Evolutionary conservation across 2,329 filamentous ascomycete species (phyloP).

Genomic region (Colletotrichum sp.): DNA sequence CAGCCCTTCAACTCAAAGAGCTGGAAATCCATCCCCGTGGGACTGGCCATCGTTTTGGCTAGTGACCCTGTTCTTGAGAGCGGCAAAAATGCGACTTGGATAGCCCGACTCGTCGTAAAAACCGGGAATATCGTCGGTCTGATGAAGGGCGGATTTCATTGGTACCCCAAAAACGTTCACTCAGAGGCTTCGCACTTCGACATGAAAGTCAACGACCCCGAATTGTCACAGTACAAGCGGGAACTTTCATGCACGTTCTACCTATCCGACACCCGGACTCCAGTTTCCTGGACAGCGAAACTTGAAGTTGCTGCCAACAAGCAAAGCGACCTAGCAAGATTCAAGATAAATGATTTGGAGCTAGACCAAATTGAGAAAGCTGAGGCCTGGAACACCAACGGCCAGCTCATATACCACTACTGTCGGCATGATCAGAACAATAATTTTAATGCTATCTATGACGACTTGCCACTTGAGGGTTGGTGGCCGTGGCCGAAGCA

Average conservation of each 20-base stretch:
- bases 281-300: background rate
- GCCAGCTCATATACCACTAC: background rate
- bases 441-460: background rate
- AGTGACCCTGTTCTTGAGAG: background rate
- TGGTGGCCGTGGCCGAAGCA: slow-evolving; percentile 16
- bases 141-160: background rate
- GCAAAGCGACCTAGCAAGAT: background rate
- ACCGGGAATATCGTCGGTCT: background rate
- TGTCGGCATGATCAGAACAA: background rate
- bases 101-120: background rate
- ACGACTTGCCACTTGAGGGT: slow-evolving; percentile 1
- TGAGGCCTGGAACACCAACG: background rate
- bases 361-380: background rate
- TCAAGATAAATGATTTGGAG: background rate
- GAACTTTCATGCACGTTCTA: background rate
- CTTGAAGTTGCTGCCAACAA: background rate
- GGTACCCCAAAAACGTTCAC: background rate
- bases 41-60: background rate
- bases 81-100: background rate
- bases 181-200: background rate
- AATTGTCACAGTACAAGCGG: rapidly evolving
- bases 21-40: background rate
- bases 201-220: background rate
- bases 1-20: background rate
- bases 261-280: background rate